Base-by-base conservation (phyloP, 257 asterid species). In the Lantana camara region DNA sequence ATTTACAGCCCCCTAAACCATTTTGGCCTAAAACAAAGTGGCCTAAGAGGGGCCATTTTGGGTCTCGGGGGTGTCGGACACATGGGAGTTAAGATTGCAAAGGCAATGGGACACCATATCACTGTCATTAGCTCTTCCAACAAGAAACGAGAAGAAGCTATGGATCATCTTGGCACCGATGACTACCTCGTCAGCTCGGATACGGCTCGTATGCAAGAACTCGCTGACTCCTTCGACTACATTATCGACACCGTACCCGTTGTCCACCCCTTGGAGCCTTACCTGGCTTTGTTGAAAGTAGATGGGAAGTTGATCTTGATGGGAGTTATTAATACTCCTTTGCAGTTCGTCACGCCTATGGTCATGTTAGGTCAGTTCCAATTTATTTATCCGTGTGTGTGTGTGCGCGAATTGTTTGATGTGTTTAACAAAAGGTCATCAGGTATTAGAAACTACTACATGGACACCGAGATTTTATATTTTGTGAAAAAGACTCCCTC, bases 21-120 rank as follows among this genome's bases (percentile, higher is more conserved):
- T 75, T 93, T 87, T 47, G 95, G 95, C 17, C 70, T 80, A 3
- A 90, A 64, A 30, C 22, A 75, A 54, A 82, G 88, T 46, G 98
- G 97, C 10, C 68, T 93, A 23, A 75, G 86, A 66, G 99, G 99
- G 13, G 99, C 64, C 0, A 82, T 93, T 5, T 58, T 90, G 63
- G 99, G 99, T 29, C 95, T 93, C 0, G 97, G 99, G 19, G 99
- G 99, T 1, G 99, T 93, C 19, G 99, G 99, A 7, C 99, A 93
- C 49, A 90, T 93, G 97, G 99, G 97, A 11, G 99, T 93, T 57
- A 90, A 80, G 67, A 81, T 93, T 42, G 99, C 97, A 0, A 93
- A 93, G 71, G 97, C 96, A 27, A 79, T 93, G 90, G 95, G 95
- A 11, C 98, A 93, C 58, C 98, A 93, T 34, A 73, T 93, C 2